These are phyloP conservation scores for Paraurostyla sp. DNA, from an alignment of 73 alveolate species.

Conservation along the genomic window DNA sequence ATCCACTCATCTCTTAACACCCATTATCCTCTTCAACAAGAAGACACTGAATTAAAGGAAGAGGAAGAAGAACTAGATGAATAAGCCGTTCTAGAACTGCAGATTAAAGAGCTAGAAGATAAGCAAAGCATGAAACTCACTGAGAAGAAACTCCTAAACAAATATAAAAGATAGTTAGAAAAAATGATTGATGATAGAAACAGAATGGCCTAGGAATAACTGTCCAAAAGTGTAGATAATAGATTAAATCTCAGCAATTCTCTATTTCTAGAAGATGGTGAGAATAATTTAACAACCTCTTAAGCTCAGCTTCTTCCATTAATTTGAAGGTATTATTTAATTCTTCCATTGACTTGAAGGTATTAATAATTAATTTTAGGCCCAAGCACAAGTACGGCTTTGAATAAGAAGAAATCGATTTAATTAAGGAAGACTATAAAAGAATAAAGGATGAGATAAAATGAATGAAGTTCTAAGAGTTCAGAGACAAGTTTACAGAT, in stretches of 20 bases:
- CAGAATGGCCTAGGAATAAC: no score
- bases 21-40: no score
- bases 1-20: no score
- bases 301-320: neutral
- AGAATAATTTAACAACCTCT: neutral
- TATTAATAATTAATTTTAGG: neutral
- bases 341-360: neutral
- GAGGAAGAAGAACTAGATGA: neutral
- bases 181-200: neutral
- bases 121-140: neutral
- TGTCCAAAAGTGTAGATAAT: neutral
- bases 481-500: slow-evolving; percentile 30
- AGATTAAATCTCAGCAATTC: no score
- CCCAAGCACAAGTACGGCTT: slow-evolving; percentile 34
- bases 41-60: no score
- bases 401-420: neutral
- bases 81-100: neutral
- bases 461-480: neutral
- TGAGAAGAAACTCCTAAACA: slow-evolving; percentile 3
- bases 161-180: neutral
- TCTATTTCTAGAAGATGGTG: no score
- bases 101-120: neutral
- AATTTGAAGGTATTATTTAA: neutral
- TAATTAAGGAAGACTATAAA: neutral
- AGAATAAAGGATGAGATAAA: neutral